Base-by-base conservation (phyloP, 1,284 basidiomycete genomes). In the Stereum hirsutum region DNA sequence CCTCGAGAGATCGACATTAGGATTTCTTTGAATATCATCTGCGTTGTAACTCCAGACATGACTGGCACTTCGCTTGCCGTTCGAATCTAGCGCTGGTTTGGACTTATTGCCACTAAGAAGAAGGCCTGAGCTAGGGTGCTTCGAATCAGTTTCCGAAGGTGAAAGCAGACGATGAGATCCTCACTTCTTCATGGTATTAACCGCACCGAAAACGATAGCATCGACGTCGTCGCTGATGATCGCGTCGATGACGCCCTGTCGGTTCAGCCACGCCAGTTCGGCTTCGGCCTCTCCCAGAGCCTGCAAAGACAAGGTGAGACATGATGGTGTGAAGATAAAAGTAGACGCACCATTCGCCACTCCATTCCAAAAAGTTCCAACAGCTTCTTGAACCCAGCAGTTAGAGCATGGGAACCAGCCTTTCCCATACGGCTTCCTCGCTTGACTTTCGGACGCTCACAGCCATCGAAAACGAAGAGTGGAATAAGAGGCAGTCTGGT, bases 401-500 rank as follows among this genome's bases (percentile, higher is more conserved):
- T 68, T 15, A 71, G 54, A 3, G 47, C 46, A 53, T 77, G 74
- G 4, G 66, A 66, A 39, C 57, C 72, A 36, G 60, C 59, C 50
- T 64, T 71, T 33, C 70, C 70, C 54, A 61, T 54, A 50, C 62
- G 69, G 46, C 70, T 74, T 10, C 63, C 64, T 24, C 82, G 61
- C 65, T 87, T 88, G 35, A 68, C 54, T n/a, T 59, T 57, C 0
- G 83, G 84, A 27, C 80, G 64, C 20, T 69, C 52, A 0, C 72
- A 66, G 0, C 84, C 85, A 57, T 89, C 85, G 52, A 86, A 85
- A 2, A 88, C 75, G 56, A 88, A 85, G 0, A 87, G 57, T 1
- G 75, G 73, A 15, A 78, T 56, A 31, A 83, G 57, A 0, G 82
- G 80, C 6, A 77, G 62, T 34, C 63, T 57, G 4, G 74, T 53